Evolutionary conservation across 2,329 filamentous ascomycete species (phyloP).

Genomic region (Trichoderma atroviride): DNA sequence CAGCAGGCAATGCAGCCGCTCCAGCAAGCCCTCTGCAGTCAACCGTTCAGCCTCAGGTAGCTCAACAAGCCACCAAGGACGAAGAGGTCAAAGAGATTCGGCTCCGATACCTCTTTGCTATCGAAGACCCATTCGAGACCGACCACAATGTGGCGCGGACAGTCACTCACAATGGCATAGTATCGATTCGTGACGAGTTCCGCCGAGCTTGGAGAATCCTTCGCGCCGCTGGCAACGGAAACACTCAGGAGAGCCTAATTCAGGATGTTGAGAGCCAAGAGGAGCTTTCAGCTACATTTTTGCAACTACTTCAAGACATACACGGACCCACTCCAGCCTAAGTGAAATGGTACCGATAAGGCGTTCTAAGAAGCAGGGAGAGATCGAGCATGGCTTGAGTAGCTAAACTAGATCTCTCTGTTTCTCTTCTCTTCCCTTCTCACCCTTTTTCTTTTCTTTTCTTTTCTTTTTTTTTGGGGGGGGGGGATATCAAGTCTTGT

Average conservation of each 20-base stretch:
- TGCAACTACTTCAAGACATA: conserved; percentile 40
- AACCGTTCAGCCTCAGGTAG: conserved; percentile 26
- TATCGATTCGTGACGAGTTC: conserved; percentile 82
- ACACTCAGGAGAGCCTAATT: conserved; percentile 53
- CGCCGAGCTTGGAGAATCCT: conserved; percentile 77
- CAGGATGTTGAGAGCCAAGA: conserved; percentile 49
- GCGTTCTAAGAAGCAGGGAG: background rate
- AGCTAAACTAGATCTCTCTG: background rate
- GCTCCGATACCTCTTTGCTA: conserved; percentile 81
- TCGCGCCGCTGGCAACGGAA: conserved; percentile 50
- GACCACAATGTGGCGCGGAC: conserved; percentile 88
- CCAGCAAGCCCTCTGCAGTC: background rate
- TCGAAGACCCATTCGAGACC: conserved; percentile 88
- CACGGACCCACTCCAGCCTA: conserved; percentile 34
- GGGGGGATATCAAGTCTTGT: background rate
- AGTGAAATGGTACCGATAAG: background rate
- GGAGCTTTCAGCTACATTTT: conserved; percentile 33
- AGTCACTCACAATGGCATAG: conserved; percentile 80
- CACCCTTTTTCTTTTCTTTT: background rate
- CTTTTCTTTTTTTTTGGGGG: too few relatives aligned
- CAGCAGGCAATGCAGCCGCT: background rate
- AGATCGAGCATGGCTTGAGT: background rate
- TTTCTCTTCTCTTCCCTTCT: background rate
- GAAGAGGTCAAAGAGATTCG: conserved; percentile 67
- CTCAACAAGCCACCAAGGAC: conserved; percentile 35